phyloP scores from a whole-genome alignment of 495 filamentous ascomycete species.

The Paragyromitra xinjiangensis region DNA sequence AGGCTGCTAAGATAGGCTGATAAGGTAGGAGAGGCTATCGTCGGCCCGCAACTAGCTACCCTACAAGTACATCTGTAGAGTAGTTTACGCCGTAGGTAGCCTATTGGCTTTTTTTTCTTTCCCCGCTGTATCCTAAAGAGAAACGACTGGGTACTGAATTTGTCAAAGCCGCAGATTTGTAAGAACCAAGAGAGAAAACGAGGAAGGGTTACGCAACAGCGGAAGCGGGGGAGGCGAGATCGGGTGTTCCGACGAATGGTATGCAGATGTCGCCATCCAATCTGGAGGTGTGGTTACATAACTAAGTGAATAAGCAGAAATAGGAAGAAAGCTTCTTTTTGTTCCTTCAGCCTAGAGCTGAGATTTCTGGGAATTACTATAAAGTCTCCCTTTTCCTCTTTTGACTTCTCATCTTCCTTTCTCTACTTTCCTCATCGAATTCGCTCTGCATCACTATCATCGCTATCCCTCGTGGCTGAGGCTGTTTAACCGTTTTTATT shows the following conservation, averaged over 20 bases:
- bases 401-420: not conserved
- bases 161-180: constrained; percentile 45
- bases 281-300: not conserved
- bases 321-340: not conserved
- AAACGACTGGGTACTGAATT: constrained; percentile 23
- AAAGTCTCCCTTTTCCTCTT: constrained; percentile 15
- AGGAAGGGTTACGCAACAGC: not conserved
- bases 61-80: no score
- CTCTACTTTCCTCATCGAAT: not conserved
- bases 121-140: not conserved
- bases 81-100: no score
- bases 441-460: not conserved
- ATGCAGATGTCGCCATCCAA: constrained; percentile 23
- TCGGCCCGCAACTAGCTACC: no score
- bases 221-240: constrained; percentile 4
- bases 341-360: not conserved
- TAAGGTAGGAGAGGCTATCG: no score
- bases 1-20: no score
- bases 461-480: not conserved
- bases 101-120: no score
- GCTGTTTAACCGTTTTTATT: not conserved
- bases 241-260: constrained; percentile 13
- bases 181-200: not conserved
- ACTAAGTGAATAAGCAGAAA: not conserved
- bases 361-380: constrained; percentile 8